Conservation (phyloP, 306 rosid genomes). For the Datisca glomerata region DNA sequence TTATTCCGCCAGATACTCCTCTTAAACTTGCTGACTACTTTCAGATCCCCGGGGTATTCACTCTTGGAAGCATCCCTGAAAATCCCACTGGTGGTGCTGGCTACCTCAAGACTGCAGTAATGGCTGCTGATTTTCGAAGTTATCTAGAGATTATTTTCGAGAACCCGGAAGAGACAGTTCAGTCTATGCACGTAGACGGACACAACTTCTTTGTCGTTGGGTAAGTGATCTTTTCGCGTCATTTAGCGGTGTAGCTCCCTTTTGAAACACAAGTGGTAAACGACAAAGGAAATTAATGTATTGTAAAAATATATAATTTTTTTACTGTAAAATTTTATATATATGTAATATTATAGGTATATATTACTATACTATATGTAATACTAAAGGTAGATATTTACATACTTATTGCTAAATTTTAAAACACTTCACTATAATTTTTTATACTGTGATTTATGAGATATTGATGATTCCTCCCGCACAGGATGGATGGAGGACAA, state of each 20-base stretch:
- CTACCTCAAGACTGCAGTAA: conserved; percentile 65
- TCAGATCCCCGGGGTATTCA: conserved; percentile 64
- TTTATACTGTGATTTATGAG: too few species aligned
- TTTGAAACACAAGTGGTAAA: too few species aligned
- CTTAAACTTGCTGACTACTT: conserved; percentile 76
- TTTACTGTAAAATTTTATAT: too few species aligned
- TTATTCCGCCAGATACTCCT: conserved; percentile 66
- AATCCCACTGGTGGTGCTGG: conserved; percentile 48
- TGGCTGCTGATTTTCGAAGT: conserved; percentile 60
- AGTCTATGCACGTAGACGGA: conserved; percentile 84
- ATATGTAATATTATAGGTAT: too few species aligned
- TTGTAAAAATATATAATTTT: too few species aligned
- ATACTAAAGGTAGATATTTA: too few species aligned
- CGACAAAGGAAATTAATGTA: too few species aligned
- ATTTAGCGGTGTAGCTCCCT: too few species aligned
- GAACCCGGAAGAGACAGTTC: conserved; percentile 57
- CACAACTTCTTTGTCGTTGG: conserved; percentile 71
- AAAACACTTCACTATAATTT: too few species aligned
- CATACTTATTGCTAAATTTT: too few species aligned
- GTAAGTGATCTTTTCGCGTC: too few species aligned
- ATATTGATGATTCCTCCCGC: conserved; percentile 6
- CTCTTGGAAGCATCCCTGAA: conserved; percentile 47
- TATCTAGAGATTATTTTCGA: conserved; percentile 58
- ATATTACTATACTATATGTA: too few species aligned
- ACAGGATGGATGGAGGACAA: conserved; percentile 80